Conservation (phyloP, 2,329 filamentous ascomycete species). For the Sporothrix humicola region DNA sequence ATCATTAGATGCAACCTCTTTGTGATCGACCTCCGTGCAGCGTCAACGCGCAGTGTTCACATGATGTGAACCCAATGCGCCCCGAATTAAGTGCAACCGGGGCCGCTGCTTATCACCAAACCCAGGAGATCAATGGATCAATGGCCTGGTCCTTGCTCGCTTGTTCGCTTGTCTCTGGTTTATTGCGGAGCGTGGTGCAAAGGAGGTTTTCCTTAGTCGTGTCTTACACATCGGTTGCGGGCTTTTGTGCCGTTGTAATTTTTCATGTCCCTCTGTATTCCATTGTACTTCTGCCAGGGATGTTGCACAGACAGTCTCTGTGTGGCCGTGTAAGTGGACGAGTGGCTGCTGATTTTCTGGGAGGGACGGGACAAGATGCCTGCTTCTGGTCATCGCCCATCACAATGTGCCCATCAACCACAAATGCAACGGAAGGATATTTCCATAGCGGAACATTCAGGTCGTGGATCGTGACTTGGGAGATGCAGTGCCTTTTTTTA, state of each 20-base stretch:
- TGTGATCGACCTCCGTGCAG: constrained; percentile 8
- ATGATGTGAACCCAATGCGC: constrained; percentile 31
- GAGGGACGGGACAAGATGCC: not conserved
- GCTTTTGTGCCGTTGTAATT: not conserved
- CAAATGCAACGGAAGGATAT: constrained; percentile 7
- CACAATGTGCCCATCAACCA: not conserved
- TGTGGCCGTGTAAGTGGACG: not conserved
- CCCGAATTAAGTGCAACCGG: constrained; percentile 27
- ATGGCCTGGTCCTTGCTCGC: constrained; percentile 9
- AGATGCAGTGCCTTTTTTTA: not conserved
- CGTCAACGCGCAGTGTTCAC: constrained; percentile 26
- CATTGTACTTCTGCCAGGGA: not conserved
- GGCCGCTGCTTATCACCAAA: constrained; percentile 22
- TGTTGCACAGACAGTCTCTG: not conserved
- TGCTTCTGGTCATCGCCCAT: not conserved
- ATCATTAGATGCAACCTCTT: not conserved
- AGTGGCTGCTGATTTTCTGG: not conserved
- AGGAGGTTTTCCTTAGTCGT: constrained; percentile 11
- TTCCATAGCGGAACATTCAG: not conserved
- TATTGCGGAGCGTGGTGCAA: constrained; percentile 10
- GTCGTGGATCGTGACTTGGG: not conserved
- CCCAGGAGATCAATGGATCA: not conserved
- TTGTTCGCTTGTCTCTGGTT: not conserved
- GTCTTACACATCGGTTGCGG: constrained; percentile 11
- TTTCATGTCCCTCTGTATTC: not conserved